Evolutionary conservation across 192 early-diverging fungal species (phyloP), one percentile per base, ranked within the genome.

Genomic region (Coemansia furcata): DNA sequence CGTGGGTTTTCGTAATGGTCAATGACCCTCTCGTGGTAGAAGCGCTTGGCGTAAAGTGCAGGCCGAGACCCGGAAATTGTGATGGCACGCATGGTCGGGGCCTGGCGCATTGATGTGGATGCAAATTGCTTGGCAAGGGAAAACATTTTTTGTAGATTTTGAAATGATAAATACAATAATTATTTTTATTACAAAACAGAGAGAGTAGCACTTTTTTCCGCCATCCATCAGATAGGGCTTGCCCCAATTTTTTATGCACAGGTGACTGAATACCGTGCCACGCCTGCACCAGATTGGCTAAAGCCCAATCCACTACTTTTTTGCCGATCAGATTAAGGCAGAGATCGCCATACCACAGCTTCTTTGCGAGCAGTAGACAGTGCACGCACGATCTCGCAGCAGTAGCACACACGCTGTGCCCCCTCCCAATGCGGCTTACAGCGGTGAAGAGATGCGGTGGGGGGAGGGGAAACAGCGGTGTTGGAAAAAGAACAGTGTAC

Each of bases 1-100:
- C 95, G 88, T 44, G 97, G 97, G 52, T 87, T 86, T 77, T 97
- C 93, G 79, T 99, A 99, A 84, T 99, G 97, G 77, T 99, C 95
- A 80, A 99, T 96, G 14, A 99, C 97, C 72, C 82, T 82, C 43
- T 85, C 85, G 77, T 82, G 85, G 77, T 82, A 84, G 40, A 55
- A 54, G 63, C 82, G 76, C 47, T 21, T 40, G 21, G 62, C 63
- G 17, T 52, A 6, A 38, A 61, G 67, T 4, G 40, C 66, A 14
- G 23, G 46, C 33, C 60, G 30, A 17, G 65, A 26, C 40, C 35
- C 29, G 42, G 57, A 44, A 19, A 50, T 66, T 26, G 49, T 59
- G 52, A 60, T 42, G 14, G 43, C 33, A 15, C 66, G 64, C 40
- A 60, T 26, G 17, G 62, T 61, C 6, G 70, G 21, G 8, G 63